Evolutionary conservation across 768 basidiomycete genomes (phyloP), one percentile per base, ranked within the genome.

Genomic region (Leccinum pellstonianum): DNA sequence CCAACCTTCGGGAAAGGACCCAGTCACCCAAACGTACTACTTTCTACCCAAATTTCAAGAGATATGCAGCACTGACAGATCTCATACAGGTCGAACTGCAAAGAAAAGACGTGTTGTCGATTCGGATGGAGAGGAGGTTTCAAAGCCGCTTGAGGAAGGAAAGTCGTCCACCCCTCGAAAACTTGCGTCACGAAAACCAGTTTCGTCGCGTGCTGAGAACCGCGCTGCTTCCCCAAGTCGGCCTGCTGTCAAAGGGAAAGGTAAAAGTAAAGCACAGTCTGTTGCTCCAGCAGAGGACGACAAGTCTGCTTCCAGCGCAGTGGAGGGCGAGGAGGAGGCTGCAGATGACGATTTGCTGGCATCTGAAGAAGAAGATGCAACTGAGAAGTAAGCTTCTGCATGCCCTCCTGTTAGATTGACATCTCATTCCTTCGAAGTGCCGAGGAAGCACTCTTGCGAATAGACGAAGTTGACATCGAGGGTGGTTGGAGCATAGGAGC

Each of bases 401-500:
- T 12, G 5, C 14, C 31, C 54, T 48, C n/a, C 41, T 35, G 11
- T 21, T 8, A 43, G 23, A 47, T 52, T 61, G 33, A 61, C 27
- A 9, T 31, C 60, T 54, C 60, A 52, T 35, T 31, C 12, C 38
- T 55, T 17, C 7, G 49, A 58, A 88, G 92, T 73, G 90, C 85
- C n/a, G 83, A 91, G 68, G 83, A 83, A 43, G 87, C 83, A 9
- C 71, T 91, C 31, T 80, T 79, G 21, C 81, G 81, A 64, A 81
- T 77, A 50, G 71, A 79, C 19, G 86, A 91, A 41, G 88, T 92
- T n/a, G 91, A 92, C 69, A 77, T 92, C 27, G 77, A 83, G 54
- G 88, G 87, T 19, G 88, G 89, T 17, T 93, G 95, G 95, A 88
- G 91, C 77, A 77, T 77, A 25, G 94, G 93, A 12, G 79, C 88